Conservation (phyloP, 305 asterid species). For the Fraxinus greggii region DNA sequence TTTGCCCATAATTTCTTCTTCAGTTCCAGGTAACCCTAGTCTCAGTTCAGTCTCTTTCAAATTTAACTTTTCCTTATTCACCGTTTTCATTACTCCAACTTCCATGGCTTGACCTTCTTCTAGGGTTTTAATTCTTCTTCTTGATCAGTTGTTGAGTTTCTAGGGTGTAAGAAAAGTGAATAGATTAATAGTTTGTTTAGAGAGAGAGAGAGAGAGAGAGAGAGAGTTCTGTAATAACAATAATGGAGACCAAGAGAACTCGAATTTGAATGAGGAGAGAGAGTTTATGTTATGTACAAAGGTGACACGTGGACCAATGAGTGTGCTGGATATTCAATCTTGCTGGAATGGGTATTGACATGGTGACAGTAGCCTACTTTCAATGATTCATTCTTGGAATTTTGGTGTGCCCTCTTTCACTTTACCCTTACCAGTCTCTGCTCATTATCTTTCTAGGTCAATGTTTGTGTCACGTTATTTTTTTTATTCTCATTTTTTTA, state of each 20-base stretch:
- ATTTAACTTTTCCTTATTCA: conserved; percentile 30
- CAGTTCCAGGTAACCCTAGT: conserved; percentile 65
- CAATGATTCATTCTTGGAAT: conserved; percentile 27
- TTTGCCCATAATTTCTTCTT: conserved; percentile 24
- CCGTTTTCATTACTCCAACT: conserved; percentile 26
- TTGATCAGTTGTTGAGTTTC: neutral
- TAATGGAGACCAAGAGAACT: neutral
- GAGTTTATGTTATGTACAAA: conserved; percentile 16
- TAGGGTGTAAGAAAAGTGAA: neutral
- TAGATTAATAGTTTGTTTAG: neutral
- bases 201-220: neutral
- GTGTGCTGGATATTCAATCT: conserved; percentile 36
- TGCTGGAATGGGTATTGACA: conserved; percentile 36
- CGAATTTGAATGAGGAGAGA: conserved; percentile 6
- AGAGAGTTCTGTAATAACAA: neutral
- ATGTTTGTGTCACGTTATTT: no score
- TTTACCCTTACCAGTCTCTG: neutral
- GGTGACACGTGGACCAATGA: conserved; percentile 42
- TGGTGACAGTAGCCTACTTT: conserved; percentile 32
- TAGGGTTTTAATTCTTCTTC: neutral
- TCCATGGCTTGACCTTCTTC: conserved; percentile 1
- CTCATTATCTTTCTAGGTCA: neutral
- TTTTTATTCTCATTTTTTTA: no score
- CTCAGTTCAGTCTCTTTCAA: conserved; percentile 68
- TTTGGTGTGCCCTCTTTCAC: conserved; percentile 4